Conservation (phyloP, 2,329 filamentous ascomycete species). For the Aspergillus tamarii region DNA sequence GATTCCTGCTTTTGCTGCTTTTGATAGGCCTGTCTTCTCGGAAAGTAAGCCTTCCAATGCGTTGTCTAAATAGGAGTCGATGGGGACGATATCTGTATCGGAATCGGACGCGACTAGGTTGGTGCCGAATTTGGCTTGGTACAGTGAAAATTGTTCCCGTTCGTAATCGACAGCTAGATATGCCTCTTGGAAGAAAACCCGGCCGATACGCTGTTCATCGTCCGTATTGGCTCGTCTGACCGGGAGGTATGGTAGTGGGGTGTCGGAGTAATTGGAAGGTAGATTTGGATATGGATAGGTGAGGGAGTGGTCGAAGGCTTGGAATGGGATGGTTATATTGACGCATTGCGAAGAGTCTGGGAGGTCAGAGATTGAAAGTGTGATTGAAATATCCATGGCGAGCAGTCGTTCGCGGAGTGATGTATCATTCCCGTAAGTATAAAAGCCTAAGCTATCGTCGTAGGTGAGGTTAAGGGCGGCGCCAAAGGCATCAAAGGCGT, state of each 20-base stretch:
- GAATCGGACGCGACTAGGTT: neutral
- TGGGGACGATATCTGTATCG: neutral
- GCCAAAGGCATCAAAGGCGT: slow-evolving; percentile 3
- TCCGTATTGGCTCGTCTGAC: neutral
- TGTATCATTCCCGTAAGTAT: slow-evolving; percentile 2
- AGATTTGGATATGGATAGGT: slow-evolving; percentile 2
- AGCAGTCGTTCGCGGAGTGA: neutral
- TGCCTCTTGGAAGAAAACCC: slow-evolving; percentile 7
- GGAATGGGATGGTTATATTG: slow-evolving; percentile 2
- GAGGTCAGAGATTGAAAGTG: slow-evolving; percentile 7
- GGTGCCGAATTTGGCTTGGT: neutral
- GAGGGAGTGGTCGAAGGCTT: slow-evolving; percentile 6
- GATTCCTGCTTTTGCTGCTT: neutral
- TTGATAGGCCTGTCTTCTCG: neutral
- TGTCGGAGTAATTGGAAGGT: neutral
- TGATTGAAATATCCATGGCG: neutral
- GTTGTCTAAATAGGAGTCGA: neutral
- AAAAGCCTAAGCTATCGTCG: neutral
- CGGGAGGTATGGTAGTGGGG: neutral
- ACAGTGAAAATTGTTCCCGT: neutral
- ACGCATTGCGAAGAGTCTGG: neutral
- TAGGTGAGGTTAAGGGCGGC: slow-evolving; percentile 3
- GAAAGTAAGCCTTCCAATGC: neutral
- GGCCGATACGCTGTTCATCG: slow-evolving; percentile 4
- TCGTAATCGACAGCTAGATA: slow-evolving; percentile 5